These are phyloP conservation scores for Triticum urartu DNA, from an alignment of 176 grass and related monocot species.

Conservation along the genomic window DNA sequence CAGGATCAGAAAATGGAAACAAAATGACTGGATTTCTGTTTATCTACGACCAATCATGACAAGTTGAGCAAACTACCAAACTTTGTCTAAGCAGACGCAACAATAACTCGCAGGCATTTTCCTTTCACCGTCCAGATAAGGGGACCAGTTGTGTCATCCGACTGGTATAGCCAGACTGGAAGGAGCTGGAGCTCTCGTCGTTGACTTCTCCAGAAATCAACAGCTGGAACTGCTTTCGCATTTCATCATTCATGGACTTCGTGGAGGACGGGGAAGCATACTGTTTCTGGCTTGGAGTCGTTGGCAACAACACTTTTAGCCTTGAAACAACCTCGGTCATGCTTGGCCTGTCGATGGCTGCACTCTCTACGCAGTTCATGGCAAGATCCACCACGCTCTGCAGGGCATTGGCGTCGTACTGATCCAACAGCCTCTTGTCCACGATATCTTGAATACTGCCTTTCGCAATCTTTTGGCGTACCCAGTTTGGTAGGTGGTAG, in stretches of 20 bases:
- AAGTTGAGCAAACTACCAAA: neutral
- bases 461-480: conserved; percentile 2
- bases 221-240: neutral
- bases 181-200: neutral
- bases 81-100: neutral
- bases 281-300: neutral
- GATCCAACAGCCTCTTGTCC: neutral
- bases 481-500: conserved; percentile 11
- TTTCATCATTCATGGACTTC: neutral
- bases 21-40: neutral
- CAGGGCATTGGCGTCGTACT: conserved; percentile 1
- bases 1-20: neutral
- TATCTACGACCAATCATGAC: neutral
- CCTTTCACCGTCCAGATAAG: neutral
- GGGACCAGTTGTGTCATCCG: neutral
- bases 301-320: neutral
- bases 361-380: neutral
- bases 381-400: neutral
- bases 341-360: neutral
- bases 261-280: neutral
- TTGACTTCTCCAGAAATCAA: neutral
- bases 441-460: conserved; percentile 15
- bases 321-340: conserved; percentile 1
- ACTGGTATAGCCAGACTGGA: neutral
- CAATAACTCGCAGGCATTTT: neutral